Percentiles rank a stretch among this genome's conserved stretches.
Evolutionary conservation across 1,139 yeast species (phyloP).

Genomic region (Eremothecium cymbalariae): DNA sequence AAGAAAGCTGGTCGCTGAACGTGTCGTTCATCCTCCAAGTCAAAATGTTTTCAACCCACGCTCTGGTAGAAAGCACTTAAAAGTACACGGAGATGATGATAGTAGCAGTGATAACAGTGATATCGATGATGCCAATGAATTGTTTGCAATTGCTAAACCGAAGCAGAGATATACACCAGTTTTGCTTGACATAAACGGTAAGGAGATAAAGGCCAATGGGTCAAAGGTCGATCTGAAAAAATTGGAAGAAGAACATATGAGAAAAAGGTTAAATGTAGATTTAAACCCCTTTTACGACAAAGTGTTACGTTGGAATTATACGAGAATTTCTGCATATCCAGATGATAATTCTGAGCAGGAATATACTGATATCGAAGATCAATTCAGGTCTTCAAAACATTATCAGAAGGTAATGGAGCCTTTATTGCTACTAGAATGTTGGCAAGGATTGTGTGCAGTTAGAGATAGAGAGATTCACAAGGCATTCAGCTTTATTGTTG

Average conservation of each 20-base stretch:
- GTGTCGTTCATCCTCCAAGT: conserved; percentile 54
- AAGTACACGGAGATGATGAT: conserved; percentile 13
- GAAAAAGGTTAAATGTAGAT: conserved; percentile 70
- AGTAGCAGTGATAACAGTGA: conserved; percentile 34
- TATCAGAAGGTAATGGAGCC: conserved; percentile 71
- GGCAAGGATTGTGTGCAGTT: conserved; percentile 81
- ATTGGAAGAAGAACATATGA: conserved; percentile 68
- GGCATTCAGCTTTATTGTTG: conserved; percentile 64
- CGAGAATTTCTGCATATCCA: conserved; percentile 51
- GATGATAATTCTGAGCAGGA: conserved; percentile 35
- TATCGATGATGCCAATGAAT: conserved; percentile 31
- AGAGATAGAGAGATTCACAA: conserved; percentile 53
- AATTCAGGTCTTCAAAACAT: conserved; percentile 50
- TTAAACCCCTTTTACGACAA: conserved; percentile 64
- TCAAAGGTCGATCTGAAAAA: conserved; percentile 38
- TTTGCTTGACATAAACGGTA: conserved; percentile 30
- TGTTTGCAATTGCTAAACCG: conserved; percentile 30
- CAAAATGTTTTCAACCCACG: conserved; percentile 72
- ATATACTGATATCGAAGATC: conserved; percentile 35
- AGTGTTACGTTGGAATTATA: conserved; percentile 73
- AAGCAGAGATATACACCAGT: conserved; percentile 29
- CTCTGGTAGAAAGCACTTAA: conserved; percentile 14
- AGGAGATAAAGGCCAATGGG: conserved; percentile 19
- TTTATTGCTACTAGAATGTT: conserved; percentile 75
- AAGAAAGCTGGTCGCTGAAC: conserved; percentile 29